These are phyloP conservation scores for Trichoderma citrinoviride DNA, from an alignment of 2,329 filamentous ascomycete species.

Conservation along the genomic window DNA sequence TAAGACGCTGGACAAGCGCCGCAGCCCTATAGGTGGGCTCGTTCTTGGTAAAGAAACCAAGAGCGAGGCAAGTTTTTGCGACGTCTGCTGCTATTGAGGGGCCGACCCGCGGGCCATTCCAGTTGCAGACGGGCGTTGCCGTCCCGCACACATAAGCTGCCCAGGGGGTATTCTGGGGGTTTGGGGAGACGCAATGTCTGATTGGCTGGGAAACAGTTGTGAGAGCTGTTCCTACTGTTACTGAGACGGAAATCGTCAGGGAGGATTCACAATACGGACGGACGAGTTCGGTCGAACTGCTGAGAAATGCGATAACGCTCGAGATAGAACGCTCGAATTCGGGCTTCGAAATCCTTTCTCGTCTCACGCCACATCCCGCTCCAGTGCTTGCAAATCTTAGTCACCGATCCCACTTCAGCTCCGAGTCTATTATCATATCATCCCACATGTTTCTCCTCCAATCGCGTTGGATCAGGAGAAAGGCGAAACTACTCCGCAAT, in stretches of 20 bases:
- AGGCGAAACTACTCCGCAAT: too few relatives aligned
- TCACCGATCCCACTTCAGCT: too few relatives aligned
- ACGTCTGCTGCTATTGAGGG: background rate
- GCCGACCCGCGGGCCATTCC: background rate
- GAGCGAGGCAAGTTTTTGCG: background rate
- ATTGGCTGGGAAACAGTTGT: background rate
- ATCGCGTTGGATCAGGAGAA: too few relatives aligned
- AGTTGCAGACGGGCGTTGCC: background rate
- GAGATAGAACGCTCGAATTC: background rate
- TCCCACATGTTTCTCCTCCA: too few relatives aligned
- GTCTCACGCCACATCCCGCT: too few relatives aligned
- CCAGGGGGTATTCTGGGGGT: background rate
- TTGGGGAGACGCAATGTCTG: background rate
- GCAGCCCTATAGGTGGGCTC: too few relatives aligned
- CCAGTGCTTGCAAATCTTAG: too few relatives aligned
- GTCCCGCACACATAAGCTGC: background rate
- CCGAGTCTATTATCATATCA: too few relatives aligned
- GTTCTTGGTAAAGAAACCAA: background rate
- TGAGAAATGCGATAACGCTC: background rate
- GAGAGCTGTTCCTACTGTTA: background rate
- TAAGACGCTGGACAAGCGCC: too few relatives aligned
- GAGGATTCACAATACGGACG: background rate
- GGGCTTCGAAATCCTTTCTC: too few relatives aligned
- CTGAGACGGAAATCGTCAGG: background rate
- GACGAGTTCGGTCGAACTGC: background rate